Conservation (phyloP, 306 rosid species). For the Rosa lucieae region DNA sequence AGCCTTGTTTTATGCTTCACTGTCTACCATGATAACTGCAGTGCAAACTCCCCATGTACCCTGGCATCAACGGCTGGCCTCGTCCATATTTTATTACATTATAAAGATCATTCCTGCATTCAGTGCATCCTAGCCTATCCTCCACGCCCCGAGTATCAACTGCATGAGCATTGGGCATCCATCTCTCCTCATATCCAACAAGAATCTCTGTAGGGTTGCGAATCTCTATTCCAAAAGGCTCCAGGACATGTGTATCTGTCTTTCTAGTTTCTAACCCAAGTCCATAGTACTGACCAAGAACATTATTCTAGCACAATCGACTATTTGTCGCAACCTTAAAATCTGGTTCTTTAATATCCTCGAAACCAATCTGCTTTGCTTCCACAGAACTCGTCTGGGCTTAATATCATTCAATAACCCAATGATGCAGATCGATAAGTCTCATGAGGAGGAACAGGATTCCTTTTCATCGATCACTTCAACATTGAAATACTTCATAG, state of each 20-base stretch:
- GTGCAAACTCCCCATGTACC: too few species aligned
- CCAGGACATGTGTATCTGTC: constrained; percentile 51
- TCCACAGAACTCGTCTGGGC: constrained; percentile 21
- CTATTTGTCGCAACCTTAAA: constrained; percentile 25
- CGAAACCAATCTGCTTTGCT: constrained; percentile 14
- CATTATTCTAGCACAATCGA: constrained; percentile 47
- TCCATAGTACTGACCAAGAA: constrained; percentile 54
- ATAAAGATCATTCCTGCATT: too few species aligned
- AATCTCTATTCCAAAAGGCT: constrained; percentile 67
- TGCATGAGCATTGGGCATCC: constrained; percentile 70
- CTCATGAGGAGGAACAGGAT: constrained; percentile 60
- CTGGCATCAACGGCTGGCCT: too few species aligned
- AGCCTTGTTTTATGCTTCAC: too few species aligned
- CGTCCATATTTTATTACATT: too few species aligned
- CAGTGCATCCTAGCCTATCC: too few species aligned
- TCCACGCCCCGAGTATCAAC: too few species aligned
- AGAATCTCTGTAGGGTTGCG: constrained; percentile 61
- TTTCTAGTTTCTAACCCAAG: constrained; percentile 67
- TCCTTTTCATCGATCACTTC: constrained; percentile 73
- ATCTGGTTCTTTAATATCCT: constrained; percentile 19
- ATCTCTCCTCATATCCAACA: constrained; percentile 62
- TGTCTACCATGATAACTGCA: too few species aligned
- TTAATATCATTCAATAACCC: constrained; percentile 37
- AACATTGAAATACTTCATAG: constrained; percentile 55
- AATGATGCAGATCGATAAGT: constrained; percentile 83